Base-by-base conservation (phyloP, 257 asterid species). In the Lantana camara region DNA sequence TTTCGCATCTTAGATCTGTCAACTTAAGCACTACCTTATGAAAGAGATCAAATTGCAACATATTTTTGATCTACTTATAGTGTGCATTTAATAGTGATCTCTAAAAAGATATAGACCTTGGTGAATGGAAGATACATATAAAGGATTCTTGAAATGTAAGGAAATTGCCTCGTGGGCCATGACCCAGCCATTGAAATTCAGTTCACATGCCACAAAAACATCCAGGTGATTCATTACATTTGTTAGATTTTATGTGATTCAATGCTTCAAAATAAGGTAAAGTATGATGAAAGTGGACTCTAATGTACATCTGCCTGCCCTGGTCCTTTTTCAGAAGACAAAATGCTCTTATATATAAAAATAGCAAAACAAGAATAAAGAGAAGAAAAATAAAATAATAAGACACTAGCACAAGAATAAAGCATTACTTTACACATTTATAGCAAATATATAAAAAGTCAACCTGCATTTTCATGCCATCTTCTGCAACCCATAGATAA, bases 381-480 rank as follows among this genome's bases (percentile, higher is more conserved):
- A 27, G 32, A 27, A 27, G 32, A 27, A 27, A 27, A 27, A 27
- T 48, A 45, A 56, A 54, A 21, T 21, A 16, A 16, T 20, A 30
- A 46, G 63, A 29, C 23, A 59, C 63, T 41, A 60, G 67, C 62
- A 45, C 55, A 62, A 44, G 60, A 24, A 60, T 22, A 55, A 23
- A 47, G 41, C 41, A 53, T 55, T 41, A 35, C 49, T 23, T 2
- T 7, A 22, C 30, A 19, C 21, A 58, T 46, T 13, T 20, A 46
- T n/a, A n/a, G n/a, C n/a, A 29, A 67, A 40, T 66, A 14, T 59
- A 23, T 2, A 60, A 20, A 57, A 38, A 48, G 27, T 32, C 56
- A 55, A 90, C 98, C 98, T 93, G 96, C 97, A 89, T 93, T 70
- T 93, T 93, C 98, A 93, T 85, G 83, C 98, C 98, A 79, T 93